Evolutionary conservation across 2,329 filamentous ascomycete species (phyloP).

Genomic region (Aspergillus ustus): DNA sequence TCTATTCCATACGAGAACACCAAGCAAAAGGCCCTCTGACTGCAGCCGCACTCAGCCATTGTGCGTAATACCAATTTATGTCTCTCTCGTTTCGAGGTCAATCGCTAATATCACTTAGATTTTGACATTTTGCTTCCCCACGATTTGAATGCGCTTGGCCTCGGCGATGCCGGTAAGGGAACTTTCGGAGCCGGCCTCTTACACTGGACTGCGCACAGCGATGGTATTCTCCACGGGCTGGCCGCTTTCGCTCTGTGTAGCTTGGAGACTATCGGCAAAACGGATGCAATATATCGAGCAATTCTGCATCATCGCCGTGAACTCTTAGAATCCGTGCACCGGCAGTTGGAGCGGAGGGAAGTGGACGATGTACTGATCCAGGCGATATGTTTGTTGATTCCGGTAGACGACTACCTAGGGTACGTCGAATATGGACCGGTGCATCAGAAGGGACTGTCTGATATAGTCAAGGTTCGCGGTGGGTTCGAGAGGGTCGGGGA

Average conservation of each 20-base stretch:
- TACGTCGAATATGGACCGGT: neutral
- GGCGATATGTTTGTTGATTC: neutral
- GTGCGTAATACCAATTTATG: neutral
- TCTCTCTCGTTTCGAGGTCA: neutral
- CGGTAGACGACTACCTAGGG: neutral
- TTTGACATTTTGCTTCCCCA: neutral
- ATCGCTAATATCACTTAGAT: neutral
- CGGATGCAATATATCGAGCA: neutral
- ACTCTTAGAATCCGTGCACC: neutral
- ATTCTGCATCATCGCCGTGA: neutral
- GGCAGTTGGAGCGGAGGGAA: neutral
- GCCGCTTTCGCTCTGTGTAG: neutral
- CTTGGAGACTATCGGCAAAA: neutral
- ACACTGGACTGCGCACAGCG: neutral
- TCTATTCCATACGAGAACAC: neutral
- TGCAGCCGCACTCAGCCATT: neutral
- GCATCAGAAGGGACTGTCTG: neutral
- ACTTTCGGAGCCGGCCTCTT: neutral
- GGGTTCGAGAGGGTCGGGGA: neutral
- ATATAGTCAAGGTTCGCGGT: neutral
- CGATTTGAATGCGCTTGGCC: neutral
- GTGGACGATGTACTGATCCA: neutral
- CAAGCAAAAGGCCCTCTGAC: neutral
- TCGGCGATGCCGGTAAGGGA: neutral
- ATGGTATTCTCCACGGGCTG: neutral